phyloP scores from a whole-genome alignment of 225 moss, liverwort and hornwort genomes.

The Asterella californica region DNA sequence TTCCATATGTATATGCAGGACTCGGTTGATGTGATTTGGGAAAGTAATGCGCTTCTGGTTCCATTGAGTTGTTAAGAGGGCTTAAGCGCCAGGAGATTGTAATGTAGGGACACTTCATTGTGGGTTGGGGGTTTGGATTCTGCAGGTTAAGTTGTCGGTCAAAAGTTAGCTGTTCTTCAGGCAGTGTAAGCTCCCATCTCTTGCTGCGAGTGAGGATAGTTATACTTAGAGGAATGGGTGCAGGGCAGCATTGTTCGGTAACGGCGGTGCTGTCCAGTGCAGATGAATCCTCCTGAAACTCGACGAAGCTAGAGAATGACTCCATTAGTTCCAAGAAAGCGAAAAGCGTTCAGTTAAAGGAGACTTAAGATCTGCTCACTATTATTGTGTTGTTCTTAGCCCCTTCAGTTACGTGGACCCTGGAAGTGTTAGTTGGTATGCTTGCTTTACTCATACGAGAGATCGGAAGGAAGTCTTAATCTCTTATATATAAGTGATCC shows the following conservation, averaged over 20 bases:
- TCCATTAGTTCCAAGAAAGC: background rate
- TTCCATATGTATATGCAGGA: conserved; percentile 99
- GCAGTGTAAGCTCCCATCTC: conserved; percentile 99
- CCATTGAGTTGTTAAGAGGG: conserved; percentile 94
- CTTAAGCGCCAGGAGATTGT: conserved; percentile 88
- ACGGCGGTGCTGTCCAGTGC: background rate
- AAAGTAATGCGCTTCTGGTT: conserved; percentile 95
- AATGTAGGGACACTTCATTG: conserved; percentile 88
- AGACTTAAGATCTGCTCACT: background rate
- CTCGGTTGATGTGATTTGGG: conserved; percentile 97
- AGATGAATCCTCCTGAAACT: background rate
- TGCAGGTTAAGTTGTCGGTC: conserved; percentile 97
- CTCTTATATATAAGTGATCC: background rate
- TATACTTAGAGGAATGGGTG: conserved; percentile 26
- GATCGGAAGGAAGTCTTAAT: background rate
- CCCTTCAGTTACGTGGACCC: background rate
- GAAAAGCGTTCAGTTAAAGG: background rate
- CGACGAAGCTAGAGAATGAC: background rate
- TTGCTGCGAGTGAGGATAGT: conserved; percentile 67
- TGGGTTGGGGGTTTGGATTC: conserved; percentile 75
- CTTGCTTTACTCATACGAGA: background rate
- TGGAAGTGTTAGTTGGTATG: background rate
- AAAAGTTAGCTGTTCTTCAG: conserved; percentile 95
- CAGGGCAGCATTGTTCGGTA: conserved; percentile 4
- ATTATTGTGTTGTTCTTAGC: background rate